Evolutionary conservation across 2,329 filamentous ascomycete species (phyloP), one percentile per base, ranked within the genome.

Genomic region (Epichloe glyceriae): DNA sequence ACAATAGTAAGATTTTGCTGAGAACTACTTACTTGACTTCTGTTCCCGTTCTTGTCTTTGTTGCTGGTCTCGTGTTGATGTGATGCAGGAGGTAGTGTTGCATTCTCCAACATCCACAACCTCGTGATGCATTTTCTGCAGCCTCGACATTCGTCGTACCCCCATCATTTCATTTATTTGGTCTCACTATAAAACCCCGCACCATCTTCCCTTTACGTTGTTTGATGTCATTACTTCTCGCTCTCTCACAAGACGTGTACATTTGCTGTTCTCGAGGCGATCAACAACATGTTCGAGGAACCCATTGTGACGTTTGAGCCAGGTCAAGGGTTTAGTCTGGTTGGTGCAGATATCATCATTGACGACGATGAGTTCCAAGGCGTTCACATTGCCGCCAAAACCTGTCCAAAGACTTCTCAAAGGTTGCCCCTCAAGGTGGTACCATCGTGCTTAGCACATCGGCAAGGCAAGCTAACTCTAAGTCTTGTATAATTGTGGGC

Each of bases 381-480:
- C 10, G 55, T 68, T 15, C 59, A 61, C 26, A 67, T 68, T 33
- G 65, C 66, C 5, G 63, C 59, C 11, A 53, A 57, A 67, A 64
- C 19, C 52, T 68, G 7, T 57, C 59, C 34, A 53, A 56, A 41
- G 62, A 64, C 48, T 61, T 64, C 37, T 51, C 55, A 4, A 59
- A 51, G 7, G 61, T 64, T 33, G 60, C 60, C 1, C 54, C 51
- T 14, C 47, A 43, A 22, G 30, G 45, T 40, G 46, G 52, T 50
- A 54, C 54, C 30, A 30, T 42, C 12, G 48, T 54, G 44, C 50
- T 53, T 40, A 50, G 52, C 7, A 42, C 46, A n/a, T 37, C 35
- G 42, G 34, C 44, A 22, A 8, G 17, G 17, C 39, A 49, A 37
- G 14, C 34, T 12, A 46, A 38, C 0, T 47, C 51, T 20, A 55